Conservation (phyloP, 2,329 filamentous ascomycete genomes). For the Bipolaris zeicola region DNA sequence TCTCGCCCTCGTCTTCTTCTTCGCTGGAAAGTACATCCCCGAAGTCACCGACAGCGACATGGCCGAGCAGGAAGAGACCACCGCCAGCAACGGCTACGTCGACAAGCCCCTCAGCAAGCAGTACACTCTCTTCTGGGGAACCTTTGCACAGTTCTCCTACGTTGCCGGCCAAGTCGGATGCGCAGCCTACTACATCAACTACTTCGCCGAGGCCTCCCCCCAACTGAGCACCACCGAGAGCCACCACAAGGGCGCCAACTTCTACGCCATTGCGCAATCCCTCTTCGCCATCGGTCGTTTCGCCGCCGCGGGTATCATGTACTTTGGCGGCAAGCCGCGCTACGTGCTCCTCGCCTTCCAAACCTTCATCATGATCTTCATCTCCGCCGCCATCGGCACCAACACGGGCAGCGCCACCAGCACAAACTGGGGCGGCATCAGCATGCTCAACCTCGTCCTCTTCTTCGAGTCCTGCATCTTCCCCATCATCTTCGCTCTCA, state of each 20-base stretch:
- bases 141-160: slow-evolving; percentile 61
- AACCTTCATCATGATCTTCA: slow-evolving; percentile 47
- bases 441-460: slow-evolving; percentile 46
- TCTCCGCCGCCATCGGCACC: slow-evolving; percentile 40
- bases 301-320: slow-evolving; percentile 47
- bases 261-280: slow-evolving; percentile 47
- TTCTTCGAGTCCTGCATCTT: slow-evolving; percentile 50
- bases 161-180: slow-evolving; percentile 60
- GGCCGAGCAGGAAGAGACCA: slow-evolving; percentile 47
- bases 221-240: slow-evolving; percentile 30
- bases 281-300: slow-evolving; percentile 48
- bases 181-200: slow-evolving; percentile 55
- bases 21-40: slow-evolving; percentile 51
- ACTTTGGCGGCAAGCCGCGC: slow-evolving; percentile 42
- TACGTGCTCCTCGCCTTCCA: slow-evolving; percentile 46
- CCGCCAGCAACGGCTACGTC: slow-evolving; percentile 56
- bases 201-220: slow-evolving; percentile 43
- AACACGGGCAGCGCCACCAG: slow-evolving; percentile 35
- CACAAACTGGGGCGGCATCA: slow-evolving; percentile 46
- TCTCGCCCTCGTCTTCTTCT: slow-evolving; percentile 69
- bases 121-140: slow-evolving; percentile 46
- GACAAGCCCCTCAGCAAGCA: slow-evolving; percentile 71
- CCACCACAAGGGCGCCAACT: slow-evolving; percentile 45
- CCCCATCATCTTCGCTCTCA: slow-evolving; percentile 48
- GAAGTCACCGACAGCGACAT: slow-evolving; percentile 76